A percentile compares a stretch with the other conserved stretches of the same genome.
phyloP scores from a whole-genome alignment of 2,329 filamentous ascomycete species.

The Zarea fungicola region DNA sequence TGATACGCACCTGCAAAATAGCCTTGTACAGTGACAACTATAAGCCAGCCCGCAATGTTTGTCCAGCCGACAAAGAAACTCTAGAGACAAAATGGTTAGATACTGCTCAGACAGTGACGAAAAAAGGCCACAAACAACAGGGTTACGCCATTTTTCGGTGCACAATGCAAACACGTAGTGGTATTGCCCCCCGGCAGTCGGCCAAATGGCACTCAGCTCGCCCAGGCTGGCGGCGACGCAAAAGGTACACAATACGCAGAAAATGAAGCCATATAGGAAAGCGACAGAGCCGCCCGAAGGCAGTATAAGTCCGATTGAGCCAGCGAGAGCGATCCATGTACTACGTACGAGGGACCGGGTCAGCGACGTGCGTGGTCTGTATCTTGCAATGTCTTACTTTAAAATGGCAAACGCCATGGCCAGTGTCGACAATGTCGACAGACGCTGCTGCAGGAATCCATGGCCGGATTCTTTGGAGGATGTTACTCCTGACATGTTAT shows the following conservation, averaged over 20 bases:
- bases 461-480: background rate
- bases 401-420: slow-evolving; percentile 41
- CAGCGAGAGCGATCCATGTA: slow-evolving; percentile 33
- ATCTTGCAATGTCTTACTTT: slow-evolving; percentile 25
- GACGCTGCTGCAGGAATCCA: slow-evolving; percentile 28
- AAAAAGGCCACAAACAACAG: slow-evolving; percentile 24
- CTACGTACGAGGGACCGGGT: slow-evolving; percentile 10
- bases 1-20: slow-evolving; percentile 34
- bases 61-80: slow-evolving; percentile 41
- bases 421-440: slow-evolving; percentile 33
- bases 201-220: slow-evolving; percentile 40
- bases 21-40: slow-evolving; percentile 36
- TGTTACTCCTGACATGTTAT: background rate
- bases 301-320: slow-evolving; percentile 37
- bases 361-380: background rate
- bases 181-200: slow-evolving; percentile 42
- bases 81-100: slow-evolving; percentile 17
- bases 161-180: slow-evolving; percentile 39
- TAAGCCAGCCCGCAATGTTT: slow-evolving; percentile 42
- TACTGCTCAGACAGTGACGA: rapidly evolving
- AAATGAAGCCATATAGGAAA: slow-evolving; percentile 40
- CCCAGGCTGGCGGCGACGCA: slow-evolving; percentile 37
- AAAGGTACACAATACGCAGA: slow-evolving; percentile 40
- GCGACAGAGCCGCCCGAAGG: slow-evolving; percentile 37
- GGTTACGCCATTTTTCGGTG: slow-evolving; percentile 32